phyloP scores from a whole-genome alignment of 2,329 filamentous ascomycete species.

The Fusarium vanettenii region DNA sequence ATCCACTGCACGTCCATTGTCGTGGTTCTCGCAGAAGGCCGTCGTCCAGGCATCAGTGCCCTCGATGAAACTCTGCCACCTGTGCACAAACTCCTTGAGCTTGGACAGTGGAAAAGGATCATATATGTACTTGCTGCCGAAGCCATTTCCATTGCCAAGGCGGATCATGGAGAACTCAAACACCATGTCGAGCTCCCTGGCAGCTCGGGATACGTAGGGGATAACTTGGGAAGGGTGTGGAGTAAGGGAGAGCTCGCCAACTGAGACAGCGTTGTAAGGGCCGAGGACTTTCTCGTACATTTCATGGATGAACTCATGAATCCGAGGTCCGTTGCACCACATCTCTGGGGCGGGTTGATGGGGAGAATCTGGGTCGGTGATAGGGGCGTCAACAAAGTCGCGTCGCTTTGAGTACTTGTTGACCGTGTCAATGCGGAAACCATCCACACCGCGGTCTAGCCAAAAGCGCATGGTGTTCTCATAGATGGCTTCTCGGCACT shows the following conservation, averaged over 20 bases:
- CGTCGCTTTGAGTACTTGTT: constrained; percentile 66
- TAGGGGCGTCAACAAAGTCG: constrained; percentile 63
- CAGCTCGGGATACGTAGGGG: constrained; percentile 64
- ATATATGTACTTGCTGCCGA: constrained; percentile 61
- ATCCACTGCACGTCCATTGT: constrained; percentile 68
- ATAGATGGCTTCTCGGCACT: constrained; percentile 68
- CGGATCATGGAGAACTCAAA: constrained; percentile 70
- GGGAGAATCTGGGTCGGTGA: constrained; percentile 51
- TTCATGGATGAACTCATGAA: constrained; percentile 71
- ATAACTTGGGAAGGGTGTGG: constrained; percentile 55
- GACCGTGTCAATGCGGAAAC: constrained; percentile 77
- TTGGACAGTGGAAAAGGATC: constrained; percentile 58
- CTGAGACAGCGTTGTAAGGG: constrained; percentile 69
- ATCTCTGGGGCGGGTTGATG: constrained; percentile 59
- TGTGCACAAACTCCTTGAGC: constrained; percentile 57
- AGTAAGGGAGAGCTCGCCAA: constrained; percentile 70
- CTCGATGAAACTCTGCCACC: constrained; percentile 62
- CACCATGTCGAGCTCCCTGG: constrained; percentile 69
- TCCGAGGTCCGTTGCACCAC: constrained; percentile 71
- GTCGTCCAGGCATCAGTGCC: constrained; percentile 68
- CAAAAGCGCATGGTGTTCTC: constrained; percentile 79
- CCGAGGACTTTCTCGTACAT: constrained; percentile 65
- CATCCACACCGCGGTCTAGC: constrained; percentile 76
- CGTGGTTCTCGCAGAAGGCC: constrained; percentile 73
- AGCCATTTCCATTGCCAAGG: constrained; percentile 61